phyloP scores from a whole-genome alignment of 805 yeast genomes.

The Hanseniaspora occidentalis region DNA sequence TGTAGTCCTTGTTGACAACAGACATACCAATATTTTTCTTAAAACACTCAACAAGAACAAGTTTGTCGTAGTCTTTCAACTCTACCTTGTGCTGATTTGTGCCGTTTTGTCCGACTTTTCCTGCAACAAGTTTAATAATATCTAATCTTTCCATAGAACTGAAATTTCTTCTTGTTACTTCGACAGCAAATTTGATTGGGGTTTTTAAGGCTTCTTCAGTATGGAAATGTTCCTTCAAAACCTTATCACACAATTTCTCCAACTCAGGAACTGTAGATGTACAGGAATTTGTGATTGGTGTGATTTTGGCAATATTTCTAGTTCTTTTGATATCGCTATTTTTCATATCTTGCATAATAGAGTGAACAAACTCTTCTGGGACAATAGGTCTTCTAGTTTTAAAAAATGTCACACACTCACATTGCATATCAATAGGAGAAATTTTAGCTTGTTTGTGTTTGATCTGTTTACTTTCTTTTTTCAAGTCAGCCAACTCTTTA shows the following conservation, averaged over 20 bases:
- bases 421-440: slow-evolving; percentile 48
- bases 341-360: slow-evolving; percentile 49
- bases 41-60: slow-evolving; percentile 78
- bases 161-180: slow-evolving; percentile 69
- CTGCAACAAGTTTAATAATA: slow-evolving; percentile 64
- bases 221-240: slow-evolving; percentile 63
- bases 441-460: slow-evolving; percentile 33
- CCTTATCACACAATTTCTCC: slow-evolving; percentile 40
- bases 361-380: slow-evolving; percentile 59
- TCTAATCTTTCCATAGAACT: slow-evolving; percentile 57
- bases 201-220: slow-evolving; percentile 24
- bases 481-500: slow-evolving; percentile 55
- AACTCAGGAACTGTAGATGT: slow-evolving; percentile 63
- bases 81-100: slow-evolving; percentile 62
- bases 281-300: slow-evolving; percentile 70
- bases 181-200: slow-evolving; percentile 56
- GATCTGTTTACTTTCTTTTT: slow-evolving; percentile 23
- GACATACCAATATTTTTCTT: slow-evolving; percentile 82
- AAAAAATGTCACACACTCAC: slow-evolving; percentile 78
- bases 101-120: slow-evolving; percentile 48
- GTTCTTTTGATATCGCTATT: slow-evolving; percentile 36
- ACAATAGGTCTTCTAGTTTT: slow-evolving; percentile 68
- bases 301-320: slow-evolving; percentile 62
- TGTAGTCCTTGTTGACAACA: slow-evolving; percentile 51
- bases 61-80: slow-evolving; percentile 62